Evolutionary conservation across 192 early-diverging fungal genomes (phyloP).

Genomic region (Coemansia sp.): DNA sequence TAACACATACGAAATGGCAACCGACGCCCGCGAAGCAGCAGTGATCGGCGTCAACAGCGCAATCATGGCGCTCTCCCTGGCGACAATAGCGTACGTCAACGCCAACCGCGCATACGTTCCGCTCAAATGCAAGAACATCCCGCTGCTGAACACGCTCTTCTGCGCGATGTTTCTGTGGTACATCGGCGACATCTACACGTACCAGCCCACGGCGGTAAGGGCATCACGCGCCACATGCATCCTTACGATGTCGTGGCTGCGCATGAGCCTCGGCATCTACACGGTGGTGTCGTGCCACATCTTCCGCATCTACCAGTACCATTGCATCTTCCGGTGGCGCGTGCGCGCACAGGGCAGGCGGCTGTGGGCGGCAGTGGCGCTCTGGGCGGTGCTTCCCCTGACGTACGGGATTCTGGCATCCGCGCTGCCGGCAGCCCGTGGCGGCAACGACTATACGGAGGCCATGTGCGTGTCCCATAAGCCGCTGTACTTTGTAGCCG

Average conservation of each 20-base stretch:
- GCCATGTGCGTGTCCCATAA: constrained; percentile 29
- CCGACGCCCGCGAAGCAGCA: constrained; percentile 27
- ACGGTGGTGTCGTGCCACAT: constrained; percentile 29
- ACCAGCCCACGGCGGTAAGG: constrained; percentile 32
- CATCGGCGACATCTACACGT: constrained; percentile 43
- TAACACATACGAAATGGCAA: background rate
- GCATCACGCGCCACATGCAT: constrained; percentile 34
- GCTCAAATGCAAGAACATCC: constrained; percentile 49
- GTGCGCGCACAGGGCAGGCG: constrained; percentile 21
- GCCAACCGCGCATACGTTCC: constrained; percentile 41
- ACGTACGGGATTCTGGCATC: constrained; percentile 36
- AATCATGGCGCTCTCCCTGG: constrained; percentile 19
- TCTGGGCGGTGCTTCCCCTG: constrained; percentile 15
- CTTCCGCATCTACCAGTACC: constrained; percentile 45
- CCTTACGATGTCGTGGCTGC: constrained; percentile 45
- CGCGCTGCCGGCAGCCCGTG: constrained; percentile 15
- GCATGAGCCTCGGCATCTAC: constrained; percentile 38
- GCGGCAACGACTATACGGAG: constrained; percentile 13
- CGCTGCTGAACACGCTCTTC: constrained; percentile 31
- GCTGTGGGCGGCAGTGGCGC: constrained; percentile 19
- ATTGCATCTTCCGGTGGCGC: constrained; percentile 34
- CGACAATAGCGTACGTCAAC: constrained; percentile 22
- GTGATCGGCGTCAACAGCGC: constrained; percentile 35
- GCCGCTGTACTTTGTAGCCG: constrained; percentile 38
- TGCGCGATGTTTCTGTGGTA: constrained; percentile 32